Conservation (phyloP, 1,139 yeast genomes). For the Petasospora fabianii region DNA sequence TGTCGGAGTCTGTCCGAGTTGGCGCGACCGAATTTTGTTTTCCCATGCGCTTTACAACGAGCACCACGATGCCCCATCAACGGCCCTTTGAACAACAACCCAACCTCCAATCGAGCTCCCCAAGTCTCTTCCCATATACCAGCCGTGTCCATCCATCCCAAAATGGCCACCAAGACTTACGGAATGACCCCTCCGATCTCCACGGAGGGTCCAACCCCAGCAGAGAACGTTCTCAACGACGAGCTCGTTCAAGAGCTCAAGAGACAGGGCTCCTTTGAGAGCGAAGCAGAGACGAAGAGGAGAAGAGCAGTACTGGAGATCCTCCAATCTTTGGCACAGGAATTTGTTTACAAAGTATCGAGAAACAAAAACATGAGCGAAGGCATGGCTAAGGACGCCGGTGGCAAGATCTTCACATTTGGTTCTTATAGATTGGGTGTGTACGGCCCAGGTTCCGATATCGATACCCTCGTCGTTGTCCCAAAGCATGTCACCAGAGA, state of each 20-base stretch:
- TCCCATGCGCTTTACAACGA: no score
- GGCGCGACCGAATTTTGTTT: no score
- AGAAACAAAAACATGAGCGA: slow-evolving; percentile 86
- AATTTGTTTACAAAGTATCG: slow-evolving; percentile 81
- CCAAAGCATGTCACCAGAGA: slow-evolving; percentile 94
- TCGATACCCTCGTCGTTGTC: slow-evolving; percentile 90
- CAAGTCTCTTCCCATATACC: no score
- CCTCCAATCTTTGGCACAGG: slow-evolving; percentile 69
- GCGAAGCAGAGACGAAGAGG: slow-evolving; percentile 73
- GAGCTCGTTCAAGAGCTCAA: slow-evolving; percentile 73
- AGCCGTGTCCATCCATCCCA: no score
- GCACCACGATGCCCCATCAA: no score
- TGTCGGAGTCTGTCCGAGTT: no score
- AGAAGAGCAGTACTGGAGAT: slow-evolving; percentile 69
- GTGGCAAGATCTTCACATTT: slow-evolving; percentile 92
- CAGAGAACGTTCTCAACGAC: slow-evolving; percentile 74
- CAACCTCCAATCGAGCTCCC: no score
- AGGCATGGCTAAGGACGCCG: slow-evolving; percentile 96
- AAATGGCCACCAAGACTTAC: slow-evolving; percentile 31
- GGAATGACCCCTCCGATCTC: slow-evolving; percentile 95
- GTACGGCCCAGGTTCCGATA: slow-evolving; percentile 97
- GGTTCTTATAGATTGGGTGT: slow-evolving; percentile 96
- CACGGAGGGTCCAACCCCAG: slow-evolving; percentile 74
- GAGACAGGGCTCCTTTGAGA: slow-evolving; percentile 84
- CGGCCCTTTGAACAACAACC: no score